Base-by-base conservation (phyloP, 2,329 filamentous ascomycete genomes). In the Thielaviopsis musarum region DNA sequence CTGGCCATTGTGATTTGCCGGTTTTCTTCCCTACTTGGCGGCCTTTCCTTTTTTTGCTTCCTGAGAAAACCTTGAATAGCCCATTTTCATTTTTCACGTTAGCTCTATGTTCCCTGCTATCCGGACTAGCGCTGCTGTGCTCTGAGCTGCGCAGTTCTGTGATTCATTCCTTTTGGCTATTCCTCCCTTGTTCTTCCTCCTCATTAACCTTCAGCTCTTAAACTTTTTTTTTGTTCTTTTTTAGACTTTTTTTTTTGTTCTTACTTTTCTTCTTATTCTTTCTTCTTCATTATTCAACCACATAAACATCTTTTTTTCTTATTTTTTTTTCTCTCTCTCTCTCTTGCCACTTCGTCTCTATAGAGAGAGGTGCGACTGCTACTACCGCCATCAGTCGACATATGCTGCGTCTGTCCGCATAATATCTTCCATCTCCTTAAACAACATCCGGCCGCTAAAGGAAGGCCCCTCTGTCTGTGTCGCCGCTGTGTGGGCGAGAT, bases 381-480 rank as follows among this genome's bases (percentile, higher is more conserved):
- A 45, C 4, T 45, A 45, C 38, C 5, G 3, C 3, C 38, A n/a
- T n/a, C 38, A 15, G 13, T n/a, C 5, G 17, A 15, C 17, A 4
- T n/a, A 15, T 17, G 5, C 19, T 22, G 49, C 22, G 28, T 10
- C 48, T 41, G 41, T 28, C 38, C 56, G 19, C 56, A n/a, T 53
- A 49, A 22, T 53, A 10, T n/a, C 26, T 52, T 52, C 49, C 2
- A 34, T 19, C 34, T 53, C 24, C 17, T 30, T 52, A 24, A 30
- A n/a, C 28, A 38, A 34, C 56, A 34, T 15, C 28, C 48, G n/a
- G n/a, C n/a, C 13, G 13, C 48, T n/a, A 52, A 3, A 21, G 41
- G 26, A 24, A 58, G 57, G 54, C 60, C 54, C 61, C 54, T 57
- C 51, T 60, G 59, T 57, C 59, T 57, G 28, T 48, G 54, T 48